Conservation (phyloP, 176 grass and related monocot species). For the Poa annua region DNA sequence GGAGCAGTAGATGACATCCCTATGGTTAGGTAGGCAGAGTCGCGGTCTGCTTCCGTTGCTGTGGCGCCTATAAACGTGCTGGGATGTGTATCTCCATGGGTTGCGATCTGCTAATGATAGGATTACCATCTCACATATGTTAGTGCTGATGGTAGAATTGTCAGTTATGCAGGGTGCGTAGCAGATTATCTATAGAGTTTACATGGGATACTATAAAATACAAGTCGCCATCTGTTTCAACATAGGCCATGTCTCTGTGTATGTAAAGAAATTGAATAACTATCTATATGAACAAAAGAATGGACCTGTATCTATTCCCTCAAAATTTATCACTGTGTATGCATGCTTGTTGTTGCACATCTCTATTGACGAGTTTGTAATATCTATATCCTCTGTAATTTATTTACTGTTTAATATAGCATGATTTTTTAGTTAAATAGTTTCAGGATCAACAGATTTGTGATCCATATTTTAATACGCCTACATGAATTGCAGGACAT, state of each 20-base stretch:
- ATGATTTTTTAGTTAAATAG: background rate
- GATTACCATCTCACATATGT: background rate
- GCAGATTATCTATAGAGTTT: conserved; percentile 9
- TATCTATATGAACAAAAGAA: background rate
- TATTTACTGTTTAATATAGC: background rate
- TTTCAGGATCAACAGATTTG: background rate
- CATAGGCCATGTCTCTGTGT: background rate
- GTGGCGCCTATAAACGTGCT: background rate
- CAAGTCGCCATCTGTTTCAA: background rate
- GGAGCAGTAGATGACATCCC: no score
- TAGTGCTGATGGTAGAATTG: background rate
- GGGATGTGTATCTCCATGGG: background rate
- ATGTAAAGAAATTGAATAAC: background rate
- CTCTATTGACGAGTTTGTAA: conserved; percentile 3
- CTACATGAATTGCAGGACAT: conserved; percentile 57
- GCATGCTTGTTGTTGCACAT: background rate
- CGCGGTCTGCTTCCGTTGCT: background rate
- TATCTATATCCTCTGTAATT: background rate
- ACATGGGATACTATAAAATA: background rate
- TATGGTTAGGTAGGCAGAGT: background rate
- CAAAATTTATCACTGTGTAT: background rate
- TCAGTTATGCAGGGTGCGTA: background rate
- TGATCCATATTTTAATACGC: conserved; percentile 26
- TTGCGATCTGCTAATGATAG: background rate
- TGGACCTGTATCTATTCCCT: background rate